Percentiles rank a stretch among this genome's conserved stretches.
These are phyloP conservation scores for Stramenopiles sp. DNA, from an alignment of 352 stramenopile genomes.

Conservation along the genomic window DNA sequence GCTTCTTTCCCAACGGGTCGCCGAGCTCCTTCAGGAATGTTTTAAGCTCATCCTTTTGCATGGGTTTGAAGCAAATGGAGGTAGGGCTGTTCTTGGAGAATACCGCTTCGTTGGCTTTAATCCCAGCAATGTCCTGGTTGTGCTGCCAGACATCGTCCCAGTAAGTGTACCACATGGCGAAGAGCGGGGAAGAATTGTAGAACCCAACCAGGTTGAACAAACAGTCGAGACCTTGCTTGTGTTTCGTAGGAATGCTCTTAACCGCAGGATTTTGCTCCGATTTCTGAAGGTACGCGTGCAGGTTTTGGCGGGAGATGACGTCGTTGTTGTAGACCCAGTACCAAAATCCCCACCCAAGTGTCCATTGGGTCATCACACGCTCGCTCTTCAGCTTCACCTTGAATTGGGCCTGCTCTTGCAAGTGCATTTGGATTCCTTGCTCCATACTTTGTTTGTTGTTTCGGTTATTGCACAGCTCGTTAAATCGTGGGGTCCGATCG, in stretches of 20 bases:
- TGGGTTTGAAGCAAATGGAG: neutral
- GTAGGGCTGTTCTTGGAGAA: neutral
- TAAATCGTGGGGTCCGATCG: no score
- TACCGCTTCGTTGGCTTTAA: neutral
- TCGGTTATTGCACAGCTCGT: no score
- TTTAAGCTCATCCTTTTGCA: neutral
- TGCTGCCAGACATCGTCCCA: conserved; percentile 9
- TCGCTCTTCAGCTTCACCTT: no score
- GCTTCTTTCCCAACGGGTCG: neutral
- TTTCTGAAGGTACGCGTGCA: neutral
- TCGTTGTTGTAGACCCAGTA: conserved; percentile 12
- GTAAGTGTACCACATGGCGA: neutral
- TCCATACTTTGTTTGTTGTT: no score
- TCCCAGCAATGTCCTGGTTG: conserved; percentile 6
- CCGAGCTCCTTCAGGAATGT: neutral
- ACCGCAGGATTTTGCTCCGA: conserved; percentile 9
- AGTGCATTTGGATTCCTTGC: no score
- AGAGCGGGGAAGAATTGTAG: conserved; percentile 9
- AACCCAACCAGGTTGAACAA: neutral
- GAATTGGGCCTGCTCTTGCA: no score
- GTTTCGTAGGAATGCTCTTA: neutral
- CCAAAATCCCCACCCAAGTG: conserved; percentile 8
- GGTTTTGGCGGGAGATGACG: neutral
- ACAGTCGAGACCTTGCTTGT: neutral
- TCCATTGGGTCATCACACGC: neutral